Percentiles rank a stretch among this genome's conserved stretches.
These are phyloP conservation scores for Taphrina confusa DNA, from an alignment of 1,139 yeast genomes.

Conservation along the genomic window DNA sequence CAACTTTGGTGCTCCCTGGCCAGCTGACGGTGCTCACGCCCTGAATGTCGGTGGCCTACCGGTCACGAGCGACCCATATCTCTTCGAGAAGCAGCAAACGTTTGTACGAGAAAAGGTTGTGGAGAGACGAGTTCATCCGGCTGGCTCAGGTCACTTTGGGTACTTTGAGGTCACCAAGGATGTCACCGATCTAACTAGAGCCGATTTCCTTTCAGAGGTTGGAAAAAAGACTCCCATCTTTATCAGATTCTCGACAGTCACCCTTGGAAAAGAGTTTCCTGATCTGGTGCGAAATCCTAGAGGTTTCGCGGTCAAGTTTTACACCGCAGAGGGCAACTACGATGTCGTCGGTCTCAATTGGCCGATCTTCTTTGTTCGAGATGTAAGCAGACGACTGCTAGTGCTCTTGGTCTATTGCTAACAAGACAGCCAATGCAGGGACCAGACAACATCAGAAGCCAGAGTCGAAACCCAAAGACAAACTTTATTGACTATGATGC, in stretches of 20 bases:
- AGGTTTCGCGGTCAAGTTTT: constrained; percentile 58
- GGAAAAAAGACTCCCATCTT: constrained; percentile 55
- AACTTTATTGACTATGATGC: constrained; percentile 52
- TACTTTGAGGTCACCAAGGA: constrained; percentile 60
- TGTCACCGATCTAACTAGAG: constrained; percentile 55
- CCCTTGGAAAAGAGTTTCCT: constrained; percentile 59
- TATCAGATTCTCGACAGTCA: constrained; percentile 59
- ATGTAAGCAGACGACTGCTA: constrained; percentile 56
- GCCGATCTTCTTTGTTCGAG: constrained; percentile 59
- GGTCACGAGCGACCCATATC: constrained; percentile 16
- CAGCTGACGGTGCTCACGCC: constrained; percentile 23
- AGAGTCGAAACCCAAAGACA: constrained; percentile 61
- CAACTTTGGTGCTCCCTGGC: constrained; percentile 31
- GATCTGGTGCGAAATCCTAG: constrained; percentile 62
- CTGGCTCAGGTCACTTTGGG: constrained; percentile 65
- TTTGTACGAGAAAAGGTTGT: constrained; percentile 51
- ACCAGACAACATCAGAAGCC: constrained; percentile 62
- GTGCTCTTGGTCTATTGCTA: neutral
- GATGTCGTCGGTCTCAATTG: constrained; percentile 64
- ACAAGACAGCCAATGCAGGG: constrained; percentile 62
- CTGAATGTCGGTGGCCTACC: constrained; percentile 32
- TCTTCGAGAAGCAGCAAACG: constrained; percentile 38
- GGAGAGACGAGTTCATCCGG: constrained; percentile 64
- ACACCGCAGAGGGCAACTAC: constrained; percentile 55
- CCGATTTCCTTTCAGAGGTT: constrained; percentile 52